Base-by-base conservation (phyloP, 805 yeast genomes). In the Metschnikowia similis region DNA sequence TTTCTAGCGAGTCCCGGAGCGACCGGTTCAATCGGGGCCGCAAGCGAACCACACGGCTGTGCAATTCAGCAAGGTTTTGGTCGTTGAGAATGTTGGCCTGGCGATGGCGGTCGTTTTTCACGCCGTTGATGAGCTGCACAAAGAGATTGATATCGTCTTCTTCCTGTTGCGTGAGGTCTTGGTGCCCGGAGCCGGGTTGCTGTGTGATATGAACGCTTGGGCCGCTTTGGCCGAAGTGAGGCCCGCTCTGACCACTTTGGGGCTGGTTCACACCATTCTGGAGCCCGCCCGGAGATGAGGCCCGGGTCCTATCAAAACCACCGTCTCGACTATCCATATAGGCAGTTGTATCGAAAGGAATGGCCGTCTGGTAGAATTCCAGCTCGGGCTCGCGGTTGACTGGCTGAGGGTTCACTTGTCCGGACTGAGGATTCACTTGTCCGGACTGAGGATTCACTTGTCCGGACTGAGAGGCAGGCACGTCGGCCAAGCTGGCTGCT, bases 401-500 rank as follows among this genome's bases (percentile, higher is more conserved):
- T 2, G 39, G 14, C n/a, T 9, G 10, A 16, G 27, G 9, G 4
- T n/a, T 8, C 34, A 32, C n/a, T 21, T 8, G 39, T 10, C 21
- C 21, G 39, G 14, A 11, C 9, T 21, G 21, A 4, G 21, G n/a
- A n/a, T n/a, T n/a, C n/a, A n/a, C n/a, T n/a, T n/a, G n/a, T n/a
- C n/a, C n/a, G n/a, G n/a, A n/a, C n/a, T 9, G 10, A 16, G 27
- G 9, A 2, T n/a, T 8, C 34, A 32, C n/a, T 21, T 8, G 39
- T 10, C 21, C 21, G 39, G 14, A 11, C 9, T 21, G 21, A 4
- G 21, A 21, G 21, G 21, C 21, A 21, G 42, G 27, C 17, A 29
- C 42, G 14, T 91, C 97, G 47, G 76, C 77, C 53, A 94, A 74
- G 66, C 96, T 89, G 0, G 96, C 96, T 13, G 87, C 96, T 50